Evolutionary conservation across 176 grass and related monocot species (phyloP).

Genomic region (Carex cristatella): DNA sequence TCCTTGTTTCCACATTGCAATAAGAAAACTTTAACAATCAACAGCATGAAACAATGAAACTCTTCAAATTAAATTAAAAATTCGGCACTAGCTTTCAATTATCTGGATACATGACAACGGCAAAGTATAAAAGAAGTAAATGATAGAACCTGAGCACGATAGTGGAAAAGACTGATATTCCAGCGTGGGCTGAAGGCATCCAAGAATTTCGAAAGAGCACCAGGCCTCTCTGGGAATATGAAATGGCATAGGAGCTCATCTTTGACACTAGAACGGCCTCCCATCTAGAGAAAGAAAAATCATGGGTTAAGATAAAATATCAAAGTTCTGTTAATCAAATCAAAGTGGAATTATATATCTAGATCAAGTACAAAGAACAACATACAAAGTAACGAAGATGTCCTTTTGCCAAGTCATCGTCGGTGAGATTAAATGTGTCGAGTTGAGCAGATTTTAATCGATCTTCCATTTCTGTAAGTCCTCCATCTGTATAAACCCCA

Average conservation of each 20-base stretch:
- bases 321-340: background rate
- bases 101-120: background rate
- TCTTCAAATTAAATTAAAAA: background rate
- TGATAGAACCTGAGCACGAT: constrained; percentile 69
- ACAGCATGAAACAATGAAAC: background rate
- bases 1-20: background rate
- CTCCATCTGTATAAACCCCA: constrained; percentile 79
- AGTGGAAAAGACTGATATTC: constrained; percentile 99
- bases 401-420: constrained; percentile 78
- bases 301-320: background rate
- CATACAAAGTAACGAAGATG: constrained; percentile 97
- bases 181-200: constrained; percentile 77
- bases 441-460: constrained; percentile 61
- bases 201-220: constrained; percentile 82
- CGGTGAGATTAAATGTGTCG: constrained; percentile 76
- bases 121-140: background rate
- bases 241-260: constrained; percentile 86
- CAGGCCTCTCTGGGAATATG: constrained; percentile 90
- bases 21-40: background rate
- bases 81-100: background rate
- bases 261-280: constrained; percentile 73
- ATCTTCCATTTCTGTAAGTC: constrained; percentile 60
- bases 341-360: background rate
- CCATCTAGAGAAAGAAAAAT: constrained; percentile 52
- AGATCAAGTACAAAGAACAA: constrained; percentile 21